Evolutionary conservation across 2,329 filamentous ascomycete genomes (phyloP).

Genomic region (Leptographium galeiforme): DNA sequence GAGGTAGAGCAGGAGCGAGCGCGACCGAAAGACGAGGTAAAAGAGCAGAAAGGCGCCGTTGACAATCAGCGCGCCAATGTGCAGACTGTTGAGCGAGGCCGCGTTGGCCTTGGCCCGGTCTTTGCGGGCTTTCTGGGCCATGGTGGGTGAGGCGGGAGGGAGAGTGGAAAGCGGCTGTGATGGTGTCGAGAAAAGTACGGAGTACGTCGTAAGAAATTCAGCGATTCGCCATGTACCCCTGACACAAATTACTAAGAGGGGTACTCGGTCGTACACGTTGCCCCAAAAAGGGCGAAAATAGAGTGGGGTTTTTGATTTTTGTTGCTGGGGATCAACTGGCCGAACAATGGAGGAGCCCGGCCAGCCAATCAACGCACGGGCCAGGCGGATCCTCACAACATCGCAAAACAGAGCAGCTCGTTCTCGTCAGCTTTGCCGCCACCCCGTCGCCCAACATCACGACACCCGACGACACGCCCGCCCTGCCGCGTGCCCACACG

Average conservation of each 20-base stretch:
- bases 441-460: constrained; percentile 1
- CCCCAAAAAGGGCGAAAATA: background rate
- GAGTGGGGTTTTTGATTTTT: constrained; percentile 8
- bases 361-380: constrained; percentile 22
- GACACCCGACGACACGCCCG: constrained; percentile 1
- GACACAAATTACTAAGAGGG: too few relatives aligned
- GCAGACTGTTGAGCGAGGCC: constrained; percentile 64
- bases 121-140: constrained; percentile 53
- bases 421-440: background rate
- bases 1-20: constrained; percentile 54
- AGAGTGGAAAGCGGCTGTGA: too few relatives aligned
- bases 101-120: constrained; percentile 66
- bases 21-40: constrained; percentile 51
- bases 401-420: constrained; percentile 17
- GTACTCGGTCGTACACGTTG: background rate
- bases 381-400: constrained; percentile 23
- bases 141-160: constrained; percentile 14
- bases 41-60: constrained; percentile 64
- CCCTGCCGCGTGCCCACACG: background rate
- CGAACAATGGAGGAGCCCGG: constrained; percentile 6
- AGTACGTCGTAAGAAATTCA: too few relatives aligned
- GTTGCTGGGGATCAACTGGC: constrained; percentile 20
- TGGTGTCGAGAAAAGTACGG: too few relatives aligned
- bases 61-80: constrained; percentile 58
- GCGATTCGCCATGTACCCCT: too few relatives aligned